A percentile compares a stretch with the other conserved stretches of the same genome.
Evolutionary conservation across 306 rosid genomes (phyloP).

Genomic region (Rosa lucieae): DNA sequence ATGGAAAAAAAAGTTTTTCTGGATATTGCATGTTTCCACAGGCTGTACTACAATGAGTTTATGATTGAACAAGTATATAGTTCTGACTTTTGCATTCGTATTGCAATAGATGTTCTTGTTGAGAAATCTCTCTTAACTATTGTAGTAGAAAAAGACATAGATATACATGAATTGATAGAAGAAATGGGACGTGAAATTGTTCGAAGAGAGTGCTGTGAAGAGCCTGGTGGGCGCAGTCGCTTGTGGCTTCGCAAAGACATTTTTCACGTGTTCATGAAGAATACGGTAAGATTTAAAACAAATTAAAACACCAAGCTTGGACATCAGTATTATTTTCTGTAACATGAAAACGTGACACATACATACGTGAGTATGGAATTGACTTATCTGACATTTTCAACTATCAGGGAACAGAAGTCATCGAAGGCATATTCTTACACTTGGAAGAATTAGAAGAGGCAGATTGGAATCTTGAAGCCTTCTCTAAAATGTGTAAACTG

Average conservation of each 20-base stretch:
- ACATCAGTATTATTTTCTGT: not conserved
- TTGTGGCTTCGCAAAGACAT: conserved; percentile 26
- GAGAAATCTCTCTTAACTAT: conserved; percentile 39
- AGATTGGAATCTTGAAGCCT: not conserved
- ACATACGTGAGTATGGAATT: not conserved
- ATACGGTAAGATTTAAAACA: conserved; percentile 4
- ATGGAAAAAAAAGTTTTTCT: conserved; percentile 27
- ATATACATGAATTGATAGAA: conserved; percentile 40
- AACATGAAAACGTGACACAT: not conserved
- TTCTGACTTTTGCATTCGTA: not conserved
- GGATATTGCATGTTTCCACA: conserved; percentile 34
- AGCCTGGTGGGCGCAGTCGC: conserved; percentile 19
- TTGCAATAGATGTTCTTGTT: conserved; percentile 32
- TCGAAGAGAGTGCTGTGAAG: not conserved
- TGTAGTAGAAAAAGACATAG: not conserved
- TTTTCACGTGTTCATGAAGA: conserved; percentile 23
- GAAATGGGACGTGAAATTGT: conserved; percentile 35
- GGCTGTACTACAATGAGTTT: not conserved
- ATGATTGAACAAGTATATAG: conserved; percentile 13
- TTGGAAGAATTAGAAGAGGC: not conserved
- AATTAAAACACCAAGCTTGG: not conserved
- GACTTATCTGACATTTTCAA: not conserved
- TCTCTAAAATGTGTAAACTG: not conserved
- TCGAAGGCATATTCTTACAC: not conserved
- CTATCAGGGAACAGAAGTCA: not conserved